Conservation (phyloP, 2,329 filamentous ascomycete species). For the Lachnellula arida region DNA sequence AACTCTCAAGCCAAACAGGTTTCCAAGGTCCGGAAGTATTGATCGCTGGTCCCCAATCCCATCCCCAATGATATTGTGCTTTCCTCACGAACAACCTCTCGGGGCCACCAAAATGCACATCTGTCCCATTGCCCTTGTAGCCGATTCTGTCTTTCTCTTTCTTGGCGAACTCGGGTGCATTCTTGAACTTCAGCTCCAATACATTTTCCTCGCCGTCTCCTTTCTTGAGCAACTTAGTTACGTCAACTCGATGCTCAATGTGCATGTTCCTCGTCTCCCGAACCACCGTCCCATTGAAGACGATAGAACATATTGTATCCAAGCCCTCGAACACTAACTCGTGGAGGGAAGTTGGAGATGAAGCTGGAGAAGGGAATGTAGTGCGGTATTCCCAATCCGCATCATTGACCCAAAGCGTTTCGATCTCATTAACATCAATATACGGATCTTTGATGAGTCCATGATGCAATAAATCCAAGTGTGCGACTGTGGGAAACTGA, state of each 20-base stretch:
- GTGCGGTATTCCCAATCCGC: constrained; percentile 55
- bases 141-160: constrained; percentile 24
- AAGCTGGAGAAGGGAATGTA: constrained; percentile 27
- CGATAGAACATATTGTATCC: constrained; percentile 50
- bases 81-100: constrained; percentile 52
- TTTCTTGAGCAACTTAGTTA: constrained; percentile 36
- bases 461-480: constrained; percentile 59
- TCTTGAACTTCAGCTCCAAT: constrained; percentile 20
- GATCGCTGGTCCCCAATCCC: constrained; percentile 65
- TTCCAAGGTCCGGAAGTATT: constrained; percentile 63
- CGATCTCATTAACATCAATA: constrained; percentile 55
- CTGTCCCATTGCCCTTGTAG: constrained; percentile 38
- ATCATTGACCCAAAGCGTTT: constrained; percentile 58
- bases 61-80: constrained; percentile 63
- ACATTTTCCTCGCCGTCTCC: constrained; percentile 8
- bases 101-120: constrained; percentile 45
- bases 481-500: constrained; percentile 58
- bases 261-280: constrained; percentile 52
- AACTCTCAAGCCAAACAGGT: constrained; percentile 61
- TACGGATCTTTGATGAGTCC: constrained; percentile 53
- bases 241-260: constrained; percentile 44
- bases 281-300: constrained; percentile 43
- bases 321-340: constrained; percentile 50
- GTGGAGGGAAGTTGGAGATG: constrained; percentile 27
- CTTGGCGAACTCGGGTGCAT: constrained; percentile 21